Evolutionary conservation across 139 green algal genomes (phyloP), one percentile per base, ranked within the genome.

Genomic region (Monoraphidium neglectum): DNA sequence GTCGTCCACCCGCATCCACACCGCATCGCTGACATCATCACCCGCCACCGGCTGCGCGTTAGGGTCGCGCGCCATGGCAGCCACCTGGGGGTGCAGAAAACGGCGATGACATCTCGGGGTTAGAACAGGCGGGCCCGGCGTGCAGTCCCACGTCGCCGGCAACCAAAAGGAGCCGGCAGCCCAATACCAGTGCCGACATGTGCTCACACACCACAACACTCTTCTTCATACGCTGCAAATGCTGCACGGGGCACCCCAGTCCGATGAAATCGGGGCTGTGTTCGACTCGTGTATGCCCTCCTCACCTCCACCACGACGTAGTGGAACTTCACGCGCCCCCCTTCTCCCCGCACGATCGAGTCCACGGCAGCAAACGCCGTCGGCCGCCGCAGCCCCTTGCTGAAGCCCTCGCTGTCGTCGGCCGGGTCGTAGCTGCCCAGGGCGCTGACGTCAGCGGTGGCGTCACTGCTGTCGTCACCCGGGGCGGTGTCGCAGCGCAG

Each of bases 311-410:
- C 73, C 24, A 89, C 77, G 21, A 76, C 77, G 54, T 86, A 89
- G 33, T 89, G 84, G 53, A 78, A 89, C 65, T 70, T 70, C 15
- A 84, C 60, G 43, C 66, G 38, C 23, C 56, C 65, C 0, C 24
- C 23, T 37, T 35, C 43, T 40, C 84, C 79, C 1, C 59, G 10
- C 2, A 57, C 40, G 3, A 89, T 84, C 4, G 76, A 80, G 53
- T 91, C 87, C 5, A 86, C 83, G n/a, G 83, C 84, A 15, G 86
- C 79, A 73, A 91, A 87, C 15, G 86, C 68, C 0, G 74, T 84
- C n/a, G 87, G 87, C 36, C 79, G 80, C 26, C 51, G 40, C 28
- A 86, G 69, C n/a, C 46, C 24, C 8, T 65, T 68, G 61, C 70
- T 80, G 47, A 88, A 77, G 24, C 72, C 70, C 57, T 77, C 81